Evolutionary conservation across 495 filamentous ascomycete species (phyloP).

Genomic region (Darksidea phi): DNA sequence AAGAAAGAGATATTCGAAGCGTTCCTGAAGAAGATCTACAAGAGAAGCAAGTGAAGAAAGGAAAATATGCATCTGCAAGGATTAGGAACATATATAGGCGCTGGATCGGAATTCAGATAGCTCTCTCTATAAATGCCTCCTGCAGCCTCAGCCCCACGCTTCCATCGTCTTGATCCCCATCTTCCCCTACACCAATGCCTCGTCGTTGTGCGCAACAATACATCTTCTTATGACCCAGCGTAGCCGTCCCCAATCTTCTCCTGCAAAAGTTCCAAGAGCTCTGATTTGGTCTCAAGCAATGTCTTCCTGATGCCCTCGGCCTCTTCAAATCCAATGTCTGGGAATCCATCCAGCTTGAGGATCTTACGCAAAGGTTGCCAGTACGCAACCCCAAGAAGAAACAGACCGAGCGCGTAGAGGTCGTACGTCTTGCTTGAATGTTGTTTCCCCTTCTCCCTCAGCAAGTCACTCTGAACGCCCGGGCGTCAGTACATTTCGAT

Average conservation of each 20-base stretch:
- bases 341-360: background rate
- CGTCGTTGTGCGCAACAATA: background rate
- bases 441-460: conserved; percentile 20
- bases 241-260: background rate
- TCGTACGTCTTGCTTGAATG: conserved; percentile 52
- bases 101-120: too few species aligned
- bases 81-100: too few species aligned
- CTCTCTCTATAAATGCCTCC: background rate
- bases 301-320: background rate
- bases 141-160: background rate
- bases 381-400: conserved; percentile 51
- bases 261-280: background rate
- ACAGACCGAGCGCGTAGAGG: conserved; percentile 50
- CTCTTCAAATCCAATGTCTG: background rate
- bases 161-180: background rate
- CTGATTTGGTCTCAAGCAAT: background rate
- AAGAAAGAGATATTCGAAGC: conserved; percentile 86
- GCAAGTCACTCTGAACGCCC: background rate
- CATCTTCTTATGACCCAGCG: background rate
- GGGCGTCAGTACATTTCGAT: background rate
- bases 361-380: conserved; percentile 42
- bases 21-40: conserved; percentile 95
- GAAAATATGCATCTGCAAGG: too few species aligned
- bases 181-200: background rate
- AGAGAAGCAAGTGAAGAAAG: conserved; percentile 89